phyloP scores from a whole-genome alignment of 2,329 filamentous ascomycete species.

The Ceratocystis huliohia region DNA sequence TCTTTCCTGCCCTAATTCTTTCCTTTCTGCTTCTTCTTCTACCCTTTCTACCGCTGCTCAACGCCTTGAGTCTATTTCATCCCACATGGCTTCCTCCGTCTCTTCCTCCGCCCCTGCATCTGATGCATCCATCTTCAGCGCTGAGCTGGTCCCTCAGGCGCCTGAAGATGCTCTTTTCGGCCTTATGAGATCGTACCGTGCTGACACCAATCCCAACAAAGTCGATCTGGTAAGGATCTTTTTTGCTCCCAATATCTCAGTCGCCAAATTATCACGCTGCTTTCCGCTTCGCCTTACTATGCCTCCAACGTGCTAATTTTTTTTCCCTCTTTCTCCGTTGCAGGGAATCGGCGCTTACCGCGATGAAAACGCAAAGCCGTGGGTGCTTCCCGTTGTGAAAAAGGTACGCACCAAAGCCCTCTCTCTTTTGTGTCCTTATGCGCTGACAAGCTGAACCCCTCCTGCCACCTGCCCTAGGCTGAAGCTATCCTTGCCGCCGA shows the following conservation, averaged over 20 bases:
- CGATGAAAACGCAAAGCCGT: conserved; percentile 90
- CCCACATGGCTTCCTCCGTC: conserved; percentile 39
- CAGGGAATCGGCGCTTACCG: conserved; percentile 81
- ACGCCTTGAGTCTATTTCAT: conserved; percentile 49
- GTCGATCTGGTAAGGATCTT: conserved; percentile 64
- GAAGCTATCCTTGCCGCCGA: conserved; percentile 81
- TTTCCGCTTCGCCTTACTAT: neutral
- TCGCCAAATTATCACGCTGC: neutral
- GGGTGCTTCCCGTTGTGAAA: conserved; percentile 91
- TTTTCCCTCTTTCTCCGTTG: conserved; percentile 11
- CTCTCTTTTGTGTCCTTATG: neutral
- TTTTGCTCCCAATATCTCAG: neutral
- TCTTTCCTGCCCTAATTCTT: conserved; percentile 24
- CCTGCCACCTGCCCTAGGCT: conserved; percentile 45
- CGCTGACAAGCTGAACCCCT: neutral
- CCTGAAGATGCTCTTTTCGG: conserved; percentile 94
- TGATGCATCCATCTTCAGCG: conserved; percentile 52
- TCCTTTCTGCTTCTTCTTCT: conserved; percentile 24
- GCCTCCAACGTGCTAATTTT: neutral
- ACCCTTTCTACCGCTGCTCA: conserved; percentile 25
- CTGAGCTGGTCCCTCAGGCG: conserved; percentile 70
- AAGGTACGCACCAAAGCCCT: conserved; percentile 49
- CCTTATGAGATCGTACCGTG: conserved; percentile 74
- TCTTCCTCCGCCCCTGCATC: conserved; percentile 27
- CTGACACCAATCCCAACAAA: conserved; percentile 65